phyloP scores from a whole-genome alignment of 2,329 filamentous ascomycete genomes.

The Dothideomycetes sp. region DNA sequence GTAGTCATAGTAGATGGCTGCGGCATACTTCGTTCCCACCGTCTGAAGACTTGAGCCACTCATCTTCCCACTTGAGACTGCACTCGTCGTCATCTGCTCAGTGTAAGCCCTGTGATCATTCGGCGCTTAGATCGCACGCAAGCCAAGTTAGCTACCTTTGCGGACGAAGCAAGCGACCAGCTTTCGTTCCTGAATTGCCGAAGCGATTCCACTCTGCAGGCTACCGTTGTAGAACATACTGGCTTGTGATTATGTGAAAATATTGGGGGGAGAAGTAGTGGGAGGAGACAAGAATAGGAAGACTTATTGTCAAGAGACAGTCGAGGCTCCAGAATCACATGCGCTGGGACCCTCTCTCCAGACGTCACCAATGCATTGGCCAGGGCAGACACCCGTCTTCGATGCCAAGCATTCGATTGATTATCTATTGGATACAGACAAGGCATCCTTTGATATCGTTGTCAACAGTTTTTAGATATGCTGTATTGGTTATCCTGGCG shows the following conservation, averaged over 20 bases:
- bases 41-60: slow-evolving; percentile 20
- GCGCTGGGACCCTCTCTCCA: not conserved
- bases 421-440: no score
- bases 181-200: slow-evolving; percentile 66
- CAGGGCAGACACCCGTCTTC: no score
- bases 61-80: slow-evolving; percentile 42
- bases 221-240: slow-evolving; percentile 74
- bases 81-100: slow-evolving; percentile 56
- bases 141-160: no score
- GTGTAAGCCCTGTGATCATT: not conserved
- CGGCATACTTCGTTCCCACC: not conserved
- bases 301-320: no score
- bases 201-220: slow-evolving; percentile 69
- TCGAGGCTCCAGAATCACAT: no score
- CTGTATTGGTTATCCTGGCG: not conserved
- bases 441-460: not conserved
- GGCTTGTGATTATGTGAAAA: not conserved
- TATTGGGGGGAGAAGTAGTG: not conserved
- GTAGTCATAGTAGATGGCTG: not conserved
- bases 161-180: slow-evolving; percentile 77
- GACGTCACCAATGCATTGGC: no score
- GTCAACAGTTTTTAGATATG: not conserved
- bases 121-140: slow-evolving; percentile 38
- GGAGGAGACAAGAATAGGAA: no score
- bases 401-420: slow-evolving; percentile 1